phyloP scores from a whole-genome alignment of 139 green algal genomes.

The Picocystis salinarum region DNA sequence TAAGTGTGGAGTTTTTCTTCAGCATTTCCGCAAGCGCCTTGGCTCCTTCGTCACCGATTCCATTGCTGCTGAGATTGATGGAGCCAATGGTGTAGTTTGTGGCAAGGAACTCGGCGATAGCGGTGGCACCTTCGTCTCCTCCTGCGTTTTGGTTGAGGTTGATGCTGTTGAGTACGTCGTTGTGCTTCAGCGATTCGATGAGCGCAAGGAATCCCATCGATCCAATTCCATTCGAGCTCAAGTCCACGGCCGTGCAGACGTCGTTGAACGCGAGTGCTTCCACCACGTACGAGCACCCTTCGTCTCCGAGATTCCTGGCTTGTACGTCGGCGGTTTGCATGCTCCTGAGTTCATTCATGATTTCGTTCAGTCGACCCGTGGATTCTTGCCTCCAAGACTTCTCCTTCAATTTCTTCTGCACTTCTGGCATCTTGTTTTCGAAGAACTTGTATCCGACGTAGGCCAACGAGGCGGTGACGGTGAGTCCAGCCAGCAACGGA shows the following conservation, averaged over 20 bases:
- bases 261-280: constrained; percentile 84
- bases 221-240: constrained; percentile 81
- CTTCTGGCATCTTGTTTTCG: constrained; percentile 9
- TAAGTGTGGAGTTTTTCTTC: constrained; percentile 55
- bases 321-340: constrained; percentile 44
- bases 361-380: constrained; percentile 41
- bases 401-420: constrained; percentile 23
- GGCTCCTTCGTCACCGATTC: constrained; percentile 50
- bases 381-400: constrained; percentile 44
- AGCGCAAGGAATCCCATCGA: constrained; percentile 39
- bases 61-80: constrained; percentile 40
- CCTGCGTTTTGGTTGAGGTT: constrained; percentile 5
- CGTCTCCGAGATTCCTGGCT: constrained; percentile 64
- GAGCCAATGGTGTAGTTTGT: constrained; percentile 1
- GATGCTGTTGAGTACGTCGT: constrained; percentile 6
- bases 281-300: constrained; percentile 65
- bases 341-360: constrained; percentile 45
- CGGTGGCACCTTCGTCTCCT: constrained; percentile 1
- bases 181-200: constrained; percentile 34
- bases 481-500: too few species aligned
- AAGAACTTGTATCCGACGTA: too few species aligned
- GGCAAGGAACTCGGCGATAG: constrained; percentile 2
- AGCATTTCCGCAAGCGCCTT: constrained; percentile 71
- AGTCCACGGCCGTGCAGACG: constrained; percentile 43
- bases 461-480: too few species aligned